Evolutionary conservation across 768 basidiomycete genomes (phyloP), one percentile per base, ranked within the genome.

Genomic region (Mycena vitilis): DNA sequence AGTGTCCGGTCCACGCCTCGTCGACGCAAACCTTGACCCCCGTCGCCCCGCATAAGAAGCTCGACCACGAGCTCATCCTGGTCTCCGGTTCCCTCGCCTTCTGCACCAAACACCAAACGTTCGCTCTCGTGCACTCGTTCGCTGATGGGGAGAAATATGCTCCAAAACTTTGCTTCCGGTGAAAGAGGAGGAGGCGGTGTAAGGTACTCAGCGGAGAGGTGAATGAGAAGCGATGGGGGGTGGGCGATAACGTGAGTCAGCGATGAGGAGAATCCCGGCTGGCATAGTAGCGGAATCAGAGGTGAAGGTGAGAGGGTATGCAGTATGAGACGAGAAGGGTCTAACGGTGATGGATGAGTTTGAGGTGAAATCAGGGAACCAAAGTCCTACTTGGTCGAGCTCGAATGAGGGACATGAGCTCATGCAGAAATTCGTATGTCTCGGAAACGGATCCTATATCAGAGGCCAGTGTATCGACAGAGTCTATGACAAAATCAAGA

Each of bases 161-260:
- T 82, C 93, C 92, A 96, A 79, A 96, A 96, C 74, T 93, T 93
- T 42, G 85, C 81, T n/a, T 84, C 80, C 0, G 86, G 73, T 11
- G 88, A 86, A 47, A 82, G 79, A 10, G 91, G 88, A 1, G 93
- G 91, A 0, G 95, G 94, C 0, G 85, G 87, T 2, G 88, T 87
- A 53, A 94, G 83, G 75, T 94, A 95, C 10, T 89, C 88, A 34
- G 81, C 84, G 2, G 92, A 85, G 56, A 99, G 80, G 74, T 94
- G 87, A 9, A 74, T 75, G 42, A 98, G 80, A 60, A 98, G 85
- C 1, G 83, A 81, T 0, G 93, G 85, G 2, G 95, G 92, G 74
- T 95, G 92, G 0, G 91, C 87, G 51, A 84, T 86, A 18, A 94
- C 71, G 69, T 91, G 89, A 0, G 86, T 82, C 30, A 95, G 81